These are phyloP conservation scores for Achaetomium macrosporum DNA, from an alignment of 2,329 filamentous ascomycete genomes.

Conservation along the genomic window DNA sequence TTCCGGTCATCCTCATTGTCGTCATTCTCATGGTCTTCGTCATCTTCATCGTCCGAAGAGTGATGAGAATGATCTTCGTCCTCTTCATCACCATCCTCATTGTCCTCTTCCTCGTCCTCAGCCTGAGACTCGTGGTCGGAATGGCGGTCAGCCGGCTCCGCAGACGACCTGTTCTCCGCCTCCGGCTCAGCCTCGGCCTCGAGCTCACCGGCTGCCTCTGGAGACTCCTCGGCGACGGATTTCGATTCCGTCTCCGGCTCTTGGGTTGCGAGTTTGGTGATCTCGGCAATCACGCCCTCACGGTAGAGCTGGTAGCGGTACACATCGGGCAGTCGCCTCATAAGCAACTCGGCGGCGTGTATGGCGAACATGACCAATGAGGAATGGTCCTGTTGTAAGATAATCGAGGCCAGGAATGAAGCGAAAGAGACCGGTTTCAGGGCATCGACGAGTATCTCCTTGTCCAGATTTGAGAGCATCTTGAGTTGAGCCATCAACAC, in stretches of 20 bases:
- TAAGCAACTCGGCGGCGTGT: conserved; percentile 81
- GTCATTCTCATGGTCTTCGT: conserved; percentile 41
- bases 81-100: conserved; percentile 26
- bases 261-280: conserved; percentile 66
- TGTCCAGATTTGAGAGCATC: conserved; percentile 94
- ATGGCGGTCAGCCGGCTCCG: conserved; percentile 22
- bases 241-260: conserved; percentile 35
- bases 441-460: conserved; percentile 75
- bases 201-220: conserved; percentile 17
- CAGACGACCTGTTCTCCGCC: conserved; percentile 28
- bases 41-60: conserved; percentile 35
- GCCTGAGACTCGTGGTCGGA: conserved; percentile 24
- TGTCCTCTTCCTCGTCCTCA: conserved; percentile 27
- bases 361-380: conserved; percentile 80
- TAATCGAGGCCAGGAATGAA: conserved; percentile 88
- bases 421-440: conserved; percentile 86
- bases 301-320: conserved; percentile 97
- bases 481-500: conserved; percentile 94
- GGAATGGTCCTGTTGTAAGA: conserved; percentile 91
- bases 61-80: conserved; percentile 37
- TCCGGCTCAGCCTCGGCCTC: conserved; percentile 16
- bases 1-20: conserved; percentile 42
- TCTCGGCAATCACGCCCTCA: conserved; percentile 90
- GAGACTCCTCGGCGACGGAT: conserved; percentile 24
- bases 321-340: conserved; percentile 76